Evolutionary conservation across 1,284 basidiomycete genomes (phyloP), one percentile per base, ranked within the genome.

Genomic region (Boletellus dicymbophilus): DNA sequence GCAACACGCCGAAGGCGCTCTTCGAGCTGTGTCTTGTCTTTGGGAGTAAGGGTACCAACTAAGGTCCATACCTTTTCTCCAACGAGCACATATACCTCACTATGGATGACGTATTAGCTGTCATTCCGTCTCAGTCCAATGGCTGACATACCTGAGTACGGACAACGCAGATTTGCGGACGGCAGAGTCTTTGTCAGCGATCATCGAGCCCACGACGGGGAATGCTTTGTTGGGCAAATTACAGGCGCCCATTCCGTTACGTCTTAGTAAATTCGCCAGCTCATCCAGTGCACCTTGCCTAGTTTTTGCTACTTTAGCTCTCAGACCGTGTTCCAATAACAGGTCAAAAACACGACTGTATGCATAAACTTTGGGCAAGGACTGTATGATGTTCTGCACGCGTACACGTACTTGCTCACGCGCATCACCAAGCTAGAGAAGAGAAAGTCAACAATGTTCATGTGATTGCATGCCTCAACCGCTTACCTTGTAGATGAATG

Each of bases 1-100:
- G 85, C 76, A 9, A 93, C 85, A 36, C 94, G 85, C 55, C 93
- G 88, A 20, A 97, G 72, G 16, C 93, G 82, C 65, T 96, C 95
- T 66, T 96, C 93, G 25, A 97, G 77, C 62, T 96, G 90, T 15
- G 92, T 92, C 67, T 90, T 92, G 61, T 96, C 94, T 66, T 95
- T 96, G 2, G 88, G 76, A 28, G 89, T 82, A 34, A 97, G 71
- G 5, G 78, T 63, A 3, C 93, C 93, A 31, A 95, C 88, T 12
- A 88, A 71, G 16, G 81, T 76, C 89, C 90, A 95, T 13, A 95
- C 81, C 56, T 85, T 89, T 58, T 97, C 93, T 21, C 95, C 94
- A 18, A 90, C 80, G 13, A 93, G 78, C 20, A 82, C 77, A 66
- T 95, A 97, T 3, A 80, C 89, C 66, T 95, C 91, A 53, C 90